These are phyloP conservation scores for Vachellia collinsii DNA, from an alignment of 306 rosid genomes.

Conservation along the genomic window DNA sequence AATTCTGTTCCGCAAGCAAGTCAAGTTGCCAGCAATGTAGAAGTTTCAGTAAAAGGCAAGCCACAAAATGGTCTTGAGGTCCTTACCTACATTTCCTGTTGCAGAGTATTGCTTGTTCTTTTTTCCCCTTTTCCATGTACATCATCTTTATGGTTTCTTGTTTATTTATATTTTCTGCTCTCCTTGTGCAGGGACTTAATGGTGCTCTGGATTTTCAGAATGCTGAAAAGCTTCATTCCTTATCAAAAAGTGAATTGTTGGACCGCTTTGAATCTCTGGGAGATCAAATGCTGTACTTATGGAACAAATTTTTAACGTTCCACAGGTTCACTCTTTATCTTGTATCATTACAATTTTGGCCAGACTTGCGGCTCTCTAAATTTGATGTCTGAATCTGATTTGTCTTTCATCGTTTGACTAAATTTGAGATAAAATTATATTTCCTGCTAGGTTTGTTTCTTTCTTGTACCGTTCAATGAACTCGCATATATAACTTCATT, in stretches of 20 bases:
- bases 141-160: constrained; percentile 5
- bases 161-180: constrained; percentile 28
- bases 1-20: constrained; percentile 47
- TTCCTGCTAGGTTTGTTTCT: constrained; percentile 8
- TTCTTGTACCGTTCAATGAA: neutral
- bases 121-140: neutral
- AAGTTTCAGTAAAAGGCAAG: constrained; percentile 67
- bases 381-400: constrained; percentile 8
- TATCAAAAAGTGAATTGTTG: constrained; percentile 55
- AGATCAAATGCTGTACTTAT: constrained; percentile 74
- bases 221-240: constrained; percentile 49
- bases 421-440: neutral
- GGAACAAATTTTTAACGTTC: constrained; percentile 75
- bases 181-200: constrained; percentile 51
- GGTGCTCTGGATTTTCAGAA: constrained; percentile 45
- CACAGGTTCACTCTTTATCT: constrained; percentile 66
- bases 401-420: neutral
- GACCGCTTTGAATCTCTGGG: constrained; percentile 60
- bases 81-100: constrained; percentile 48
- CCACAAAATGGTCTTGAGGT: constrained; percentile 81
- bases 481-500: constrained; percentile 1
- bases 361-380: constrained; percentile 13
- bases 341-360: constrained; percentile 15
- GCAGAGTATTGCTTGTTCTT: constrained; percentile 9
- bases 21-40: constrained; percentile 45